Percentiles rank a stretch among this genome's conserved stretches.
These are phyloP conservation scores for Gorgonomyces haynaldii DNA, from an alignment of 192 early-diverging fungal genomes.

Conservation along the genomic window DNA sequence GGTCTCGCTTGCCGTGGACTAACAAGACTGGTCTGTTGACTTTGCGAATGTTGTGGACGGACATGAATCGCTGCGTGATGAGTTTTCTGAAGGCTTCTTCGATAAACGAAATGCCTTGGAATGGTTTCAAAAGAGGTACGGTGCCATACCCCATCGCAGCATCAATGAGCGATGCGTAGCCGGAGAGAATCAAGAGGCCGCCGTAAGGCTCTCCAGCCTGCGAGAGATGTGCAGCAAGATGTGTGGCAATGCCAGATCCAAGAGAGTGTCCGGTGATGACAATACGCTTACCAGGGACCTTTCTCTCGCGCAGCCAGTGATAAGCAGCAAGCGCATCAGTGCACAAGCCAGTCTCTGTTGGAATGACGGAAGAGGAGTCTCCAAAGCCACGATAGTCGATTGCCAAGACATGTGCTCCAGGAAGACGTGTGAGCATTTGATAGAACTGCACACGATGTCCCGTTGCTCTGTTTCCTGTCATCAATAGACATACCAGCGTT, in stretches of 20 bases:
- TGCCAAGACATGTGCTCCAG: slow-evolving; percentile 29
- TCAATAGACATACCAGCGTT: no score
- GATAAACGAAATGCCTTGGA: slow-evolving; percentile 12
- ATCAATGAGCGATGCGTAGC: slow-evolving; percentile 33
- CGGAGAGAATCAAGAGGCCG: slow-evolving; percentile 30
- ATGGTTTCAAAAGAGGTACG: slow-evolving; percentile 27
- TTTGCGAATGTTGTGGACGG: slow-evolving; percentile 16
- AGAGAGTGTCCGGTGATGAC: slow-evolving; percentile 37
- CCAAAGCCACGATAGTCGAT: slow-evolving; percentile 46
- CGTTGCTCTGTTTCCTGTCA: slow-evolving; percentile 32
- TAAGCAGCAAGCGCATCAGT: slow-evolving; percentile 28
- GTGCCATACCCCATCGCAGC: slow-evolving; percentile 29
- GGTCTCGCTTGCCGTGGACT: slow-evolving; percentile 30
- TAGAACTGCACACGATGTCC: slow-evolving; percentile 21
- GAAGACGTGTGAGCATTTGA: slow-evolving; percentile 15
- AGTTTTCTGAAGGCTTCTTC: slow-evolving; percentile 15
- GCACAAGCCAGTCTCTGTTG: slow-evolving; percentile 23
- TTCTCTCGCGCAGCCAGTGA: slow-evolving; percentile 26
- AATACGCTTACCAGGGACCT: slow-evolving; percentile 22
- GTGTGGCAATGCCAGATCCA: slow-evolving; percentile 25
- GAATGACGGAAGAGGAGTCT: slow-evolving; percentile 26
- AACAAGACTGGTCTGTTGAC: slow-evolving; percentile 25
- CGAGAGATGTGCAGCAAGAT: slow-evolving; percentile 7
- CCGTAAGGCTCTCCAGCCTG: slow-evolving; percentile 7
- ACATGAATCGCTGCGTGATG: slow-evolving; percentile 26